These are phyloP conservation scores for Fomes fomentarius DNA, from an alignment of 1,284 basidiomycete genomes.

Conservation along the genomic window DNA sequence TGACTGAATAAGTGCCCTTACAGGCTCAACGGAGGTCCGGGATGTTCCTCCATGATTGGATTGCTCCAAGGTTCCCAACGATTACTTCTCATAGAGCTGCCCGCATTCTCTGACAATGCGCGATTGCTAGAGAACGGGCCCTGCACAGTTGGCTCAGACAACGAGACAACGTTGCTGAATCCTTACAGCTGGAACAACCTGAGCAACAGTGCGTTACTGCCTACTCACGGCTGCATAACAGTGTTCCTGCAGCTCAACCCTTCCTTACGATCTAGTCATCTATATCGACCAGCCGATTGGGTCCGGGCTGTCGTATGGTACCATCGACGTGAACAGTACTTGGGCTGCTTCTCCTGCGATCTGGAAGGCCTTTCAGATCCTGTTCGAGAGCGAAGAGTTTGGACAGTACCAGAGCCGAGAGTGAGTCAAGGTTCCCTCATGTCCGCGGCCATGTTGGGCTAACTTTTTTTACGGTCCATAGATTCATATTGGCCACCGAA, in stretches of 20 bases:
- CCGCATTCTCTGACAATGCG: not conserved
- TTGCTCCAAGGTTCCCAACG: constrained; percentile 55
- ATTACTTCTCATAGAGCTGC: not conserved
- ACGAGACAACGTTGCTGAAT: constrained; percentile 54
- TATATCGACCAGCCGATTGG: constrained; percentile 80
- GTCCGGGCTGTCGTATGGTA: constrained; percentile 67
- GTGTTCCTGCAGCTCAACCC: not conserved
- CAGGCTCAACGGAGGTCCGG: constrained; percentile 63
- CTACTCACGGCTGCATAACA: not conserved
- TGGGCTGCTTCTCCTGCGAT: constrained; percentile 52
- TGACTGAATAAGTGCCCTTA: not conserved
- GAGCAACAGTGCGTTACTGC: constrained; percentile 54
- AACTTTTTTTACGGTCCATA: constrained; percentile 24
- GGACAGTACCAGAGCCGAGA: constrained; percentile 58
- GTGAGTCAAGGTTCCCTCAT: constrained; percentile 37
- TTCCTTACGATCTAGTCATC: constrained; percentile 53
- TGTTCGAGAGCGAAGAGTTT: constrained; percentile 67
- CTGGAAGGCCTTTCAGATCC: constrained; percentile 68
- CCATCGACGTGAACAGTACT: constrained; percentile 59
- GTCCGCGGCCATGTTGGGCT: not conserved
- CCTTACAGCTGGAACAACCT: constrained; percentile 70
- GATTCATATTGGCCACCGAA: constrained; percentile 66
- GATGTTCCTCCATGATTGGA: constrained; percentile 68
- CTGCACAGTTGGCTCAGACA: constrained; percentile 57
- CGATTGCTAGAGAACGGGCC: constrained; percentile 58